Percentiles rank a stretch among this genome's conserved stretches.
phyloP scores from a whole-genome alignment of 2,329 filamentous ascomycete genomes.

The Parastagonospora avenae region DNA sequence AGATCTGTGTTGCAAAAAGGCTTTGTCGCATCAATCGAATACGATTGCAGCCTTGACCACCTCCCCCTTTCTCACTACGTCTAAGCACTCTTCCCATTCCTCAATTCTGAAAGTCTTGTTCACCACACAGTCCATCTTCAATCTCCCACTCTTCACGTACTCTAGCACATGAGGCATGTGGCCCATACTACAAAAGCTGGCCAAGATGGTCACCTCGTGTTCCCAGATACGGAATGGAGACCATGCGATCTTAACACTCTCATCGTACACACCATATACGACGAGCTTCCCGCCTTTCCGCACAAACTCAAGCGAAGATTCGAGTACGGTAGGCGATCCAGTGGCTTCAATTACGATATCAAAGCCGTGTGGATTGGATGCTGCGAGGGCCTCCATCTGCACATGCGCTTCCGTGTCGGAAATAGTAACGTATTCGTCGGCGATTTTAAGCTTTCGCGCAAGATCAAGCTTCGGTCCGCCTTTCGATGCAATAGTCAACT shows the following conservation, averaged over 20 bases:
- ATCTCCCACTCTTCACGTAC: slow-evolving; percentile 62
- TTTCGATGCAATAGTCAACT: slow-evolving; percentile 69
- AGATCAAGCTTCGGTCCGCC: slow-evolving; percentile 73
- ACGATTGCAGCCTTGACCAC: slow-evolving; percentile 77
- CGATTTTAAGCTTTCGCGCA: slow-evolving; percentile 57
- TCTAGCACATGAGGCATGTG: slow-evolving; percentile 34
- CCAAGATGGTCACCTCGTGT: slow-evolving; percentile 73
- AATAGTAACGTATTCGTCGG: slow-evolving; percentile 55
- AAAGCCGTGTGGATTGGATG: slow-evolving; percentile 72
- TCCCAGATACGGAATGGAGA: slow-evolving; percentile 72
- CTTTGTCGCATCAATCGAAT: slow-evolving; percentile 55
- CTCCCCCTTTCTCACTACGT: slow-evolving; percentile 72
- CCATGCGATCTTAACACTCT: slow-evolving; percentile 67
- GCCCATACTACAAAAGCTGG: slow-evolving; percentile 70
- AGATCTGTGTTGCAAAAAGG: background rate
- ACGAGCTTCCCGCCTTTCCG: slow-evolving; percentile 73
- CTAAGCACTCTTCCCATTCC: slow-evolving; percentile 71
- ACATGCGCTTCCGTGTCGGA: slow-evolving; percentile 28
- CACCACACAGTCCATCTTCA: slow-evolving; percentile 70
- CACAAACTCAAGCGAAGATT: slow-evolving; percentile 73
- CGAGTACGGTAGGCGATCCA: slow-evolving; percentile 70
- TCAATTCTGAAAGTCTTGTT: slow-evolving; percentile 77
- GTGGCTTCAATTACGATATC: slow-evolving; percentile 76
- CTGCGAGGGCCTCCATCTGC: slow-evolving; percentile 66
- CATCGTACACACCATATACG: slow-evolving; percentile 73